Evolutionary conservation across 768 basidiomycete genomes (phyloP).

Genomic region (Boletus sp.): DNA sequence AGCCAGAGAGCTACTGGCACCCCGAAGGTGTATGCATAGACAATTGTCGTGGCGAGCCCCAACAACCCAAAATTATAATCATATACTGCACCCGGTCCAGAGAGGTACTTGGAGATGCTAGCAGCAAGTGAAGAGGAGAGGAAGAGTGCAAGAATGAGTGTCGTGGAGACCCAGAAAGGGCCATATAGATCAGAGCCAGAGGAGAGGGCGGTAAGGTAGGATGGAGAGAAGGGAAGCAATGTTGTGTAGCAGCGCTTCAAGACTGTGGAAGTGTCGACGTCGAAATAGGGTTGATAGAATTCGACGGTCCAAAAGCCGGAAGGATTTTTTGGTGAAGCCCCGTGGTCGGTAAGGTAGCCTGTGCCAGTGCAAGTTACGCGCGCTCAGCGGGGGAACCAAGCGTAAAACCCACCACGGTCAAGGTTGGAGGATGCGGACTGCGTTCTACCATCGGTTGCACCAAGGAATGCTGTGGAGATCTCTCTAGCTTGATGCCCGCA

Average conservation of each 20-base stretch:
- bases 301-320: constrained; percentile 78
- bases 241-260: constrained; percentile 74
- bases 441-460: constrained; percentile 28
- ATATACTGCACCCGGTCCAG: constrained; percentile 49
- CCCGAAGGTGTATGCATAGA: constrained; percentile 84
- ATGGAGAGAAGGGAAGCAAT: constrained; percentile 65
- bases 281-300: constrained; percentile 86
- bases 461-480: constrained; percentile 50
- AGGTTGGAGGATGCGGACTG: constrained; percentile 35
- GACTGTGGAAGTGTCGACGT: constrained; percentile 79
- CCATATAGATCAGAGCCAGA: constrained; percentile 67
- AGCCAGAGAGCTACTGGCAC: constrained; percentile 84
- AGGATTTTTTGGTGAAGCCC: constrained; percentile 41
- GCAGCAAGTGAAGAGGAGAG: constrained; percentile 90
- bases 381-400: neutral
- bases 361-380: neutral
- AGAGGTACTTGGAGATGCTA: constrained; percentile 84
- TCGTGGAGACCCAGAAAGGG: constrained; percentile 97
- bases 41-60: constrained; percentile 75
- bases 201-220: constrained; percentile 61
- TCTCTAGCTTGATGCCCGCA: neutral
- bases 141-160: constrained; percentile 89
- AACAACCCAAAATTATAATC: constrained; percentile 87
- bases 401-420: constrained; percentile 45
- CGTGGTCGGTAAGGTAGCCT: constrained; percentile 66